phyloP scores from a whole-genome alignment of 2,329 filamentous ascomycete species.

The Aspergillus caelatus region DNA sequence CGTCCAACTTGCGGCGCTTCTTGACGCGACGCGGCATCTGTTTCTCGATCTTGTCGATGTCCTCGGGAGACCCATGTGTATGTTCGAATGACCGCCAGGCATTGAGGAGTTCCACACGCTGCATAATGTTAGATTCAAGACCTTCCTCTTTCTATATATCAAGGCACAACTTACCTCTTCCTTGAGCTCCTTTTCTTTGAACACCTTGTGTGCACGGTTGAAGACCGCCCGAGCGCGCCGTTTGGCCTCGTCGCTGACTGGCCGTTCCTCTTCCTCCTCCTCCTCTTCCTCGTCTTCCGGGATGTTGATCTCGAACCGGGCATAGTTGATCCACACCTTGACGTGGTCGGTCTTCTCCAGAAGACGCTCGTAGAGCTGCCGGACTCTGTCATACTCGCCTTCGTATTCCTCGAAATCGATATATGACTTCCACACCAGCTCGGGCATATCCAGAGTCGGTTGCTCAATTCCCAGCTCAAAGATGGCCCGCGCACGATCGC shows the following conservation, averaged over 20 bases:
- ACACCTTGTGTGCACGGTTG: conserved; percentile 77
- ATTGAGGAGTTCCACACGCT: conserved; percentile 84
- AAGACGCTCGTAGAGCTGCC: conserved; percentile 83
- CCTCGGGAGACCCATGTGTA: conserved; percentile 73
- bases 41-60: conserved; percentile 80
- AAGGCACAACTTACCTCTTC: conserved; percentile 64
- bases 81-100: conserved; percentile 92
- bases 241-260: conserved; percentile 82
- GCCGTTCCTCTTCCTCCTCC: conserved; percentile 59
- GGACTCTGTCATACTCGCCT: conserved; percentile 81
- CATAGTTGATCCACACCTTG: conserved; percentile 99
- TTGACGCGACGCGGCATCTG: conserved; percentile 94
- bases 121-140: conserved; percentile 37
- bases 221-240: conserved; percentile 80
- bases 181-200: conserved; percentile 89
- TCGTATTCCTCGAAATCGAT: conserved; percentile 99
- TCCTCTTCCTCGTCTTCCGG: conserved; percentile 72
- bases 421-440: conserved; percentile 95
- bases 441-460: conserved; percentile 89
- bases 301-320: conserved; percentile 96
- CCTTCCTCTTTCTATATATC: neutral
- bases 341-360: conserved; percentile 96
- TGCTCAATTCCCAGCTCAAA: conserved; percentile 89
- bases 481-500: conserved; percentile 84
- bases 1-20: conserved; percentile 87